Evolutionary conservation across 805 yeast genomes (phyloP).

Genomic region (Candida maesae): DNA sequence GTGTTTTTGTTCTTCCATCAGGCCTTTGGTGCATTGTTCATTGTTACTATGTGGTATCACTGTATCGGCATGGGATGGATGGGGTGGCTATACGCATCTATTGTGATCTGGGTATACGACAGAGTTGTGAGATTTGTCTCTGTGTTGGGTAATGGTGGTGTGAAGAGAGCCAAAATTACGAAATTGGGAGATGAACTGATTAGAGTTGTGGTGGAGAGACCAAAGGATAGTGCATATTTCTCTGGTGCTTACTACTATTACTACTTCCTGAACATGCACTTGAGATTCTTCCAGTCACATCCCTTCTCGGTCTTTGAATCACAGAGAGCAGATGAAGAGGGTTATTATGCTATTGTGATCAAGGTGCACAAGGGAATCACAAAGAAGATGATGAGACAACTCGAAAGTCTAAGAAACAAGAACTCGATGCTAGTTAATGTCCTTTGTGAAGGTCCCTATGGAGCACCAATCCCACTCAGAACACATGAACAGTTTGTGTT

Average conservation of each 20-base stretch:
- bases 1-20: conserved; percentile 56
- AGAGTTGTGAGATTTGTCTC: conserved; percentile 53
- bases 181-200: conserved; percentile 32
- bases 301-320: conserved; percentile 60
- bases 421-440: conserved; percentile 34
- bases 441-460: conserved; percentile 62
- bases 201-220: conserved; percentile 39
- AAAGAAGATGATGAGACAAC: conserved; percentile 31
- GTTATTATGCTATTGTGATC: conserved; percentile 37
- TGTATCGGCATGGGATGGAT: conserved; percentile 47
- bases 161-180: conserved; percentile 42
- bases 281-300: conserved; percentile 55
- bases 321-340: conserved; percentile 30
- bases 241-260: conserved; percentile 57
- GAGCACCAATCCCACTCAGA: conserved; percentile 38
- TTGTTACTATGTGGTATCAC: conserved; percentile 59
- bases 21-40: conserved; percentile 47
- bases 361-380: conserved; percentile 58
- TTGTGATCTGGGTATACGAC: conserved; percentile 71
- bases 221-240: conserved; percentile 40
- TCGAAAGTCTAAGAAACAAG: conserved; percentile 29
- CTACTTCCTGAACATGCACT: conserved; percentile 45
- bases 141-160: conserved; percentile 55
- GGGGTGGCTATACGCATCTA: conserved; percentile 47
- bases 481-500: conserved; percentile 36